Percentiles rank a stretch among this genome's conserved stretches.
Conservation (phyloP, 2,329 filamentous ascomycete genomes). For the Pseudogymnoascus sp. region DNA sequence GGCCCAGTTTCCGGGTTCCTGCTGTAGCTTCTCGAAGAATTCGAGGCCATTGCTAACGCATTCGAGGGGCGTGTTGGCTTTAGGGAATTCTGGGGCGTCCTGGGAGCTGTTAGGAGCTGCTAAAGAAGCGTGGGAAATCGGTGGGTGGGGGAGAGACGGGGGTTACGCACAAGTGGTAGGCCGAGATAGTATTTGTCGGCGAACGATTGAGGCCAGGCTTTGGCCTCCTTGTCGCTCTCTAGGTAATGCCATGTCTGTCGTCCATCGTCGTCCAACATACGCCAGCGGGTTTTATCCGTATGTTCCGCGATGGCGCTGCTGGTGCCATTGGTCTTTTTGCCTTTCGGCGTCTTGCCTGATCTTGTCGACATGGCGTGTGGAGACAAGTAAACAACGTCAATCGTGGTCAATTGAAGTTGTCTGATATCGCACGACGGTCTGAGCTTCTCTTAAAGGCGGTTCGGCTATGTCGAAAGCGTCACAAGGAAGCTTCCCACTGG, state of each 20-base stretch:
- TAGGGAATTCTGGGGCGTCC: conserved; percentile 65
- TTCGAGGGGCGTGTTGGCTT: conserved; percentile 64
- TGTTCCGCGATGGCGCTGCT: conserved; percentile 35
- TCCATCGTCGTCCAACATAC: conserved; percentile 72
- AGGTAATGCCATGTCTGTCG: conserved; percentile 94
- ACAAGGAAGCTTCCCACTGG: background rate
- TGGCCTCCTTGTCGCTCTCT: conserved; percentile 57
- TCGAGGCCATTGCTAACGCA: conserved; percentile 72
- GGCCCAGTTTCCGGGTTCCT: conserved; percentile 85
- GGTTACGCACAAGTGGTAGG: conserved; percentile 62
- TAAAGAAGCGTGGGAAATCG: background rate
- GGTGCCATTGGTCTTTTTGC: background rate
- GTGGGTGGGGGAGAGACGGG: conserved; percentile 15
- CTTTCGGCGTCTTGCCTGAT: background rate
- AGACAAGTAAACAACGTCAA: background rate
- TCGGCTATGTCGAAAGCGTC: background rate
- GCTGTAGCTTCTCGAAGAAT: conserved; percentile 85
- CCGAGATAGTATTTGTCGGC: conserved; percentile 90
- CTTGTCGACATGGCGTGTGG: background rate
- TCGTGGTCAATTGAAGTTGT: background rate
- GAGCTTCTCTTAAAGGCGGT: background rate
- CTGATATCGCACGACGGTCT: background rate
- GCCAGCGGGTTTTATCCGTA: conserved; percentile 79
- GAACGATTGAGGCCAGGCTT: conserved; percentile 74
- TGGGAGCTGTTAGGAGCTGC: conserved; percentile 31